phyloP scores from a whole-genome alignment of 345 rosid genomes.

The Corchorus capsularis region DNA sequence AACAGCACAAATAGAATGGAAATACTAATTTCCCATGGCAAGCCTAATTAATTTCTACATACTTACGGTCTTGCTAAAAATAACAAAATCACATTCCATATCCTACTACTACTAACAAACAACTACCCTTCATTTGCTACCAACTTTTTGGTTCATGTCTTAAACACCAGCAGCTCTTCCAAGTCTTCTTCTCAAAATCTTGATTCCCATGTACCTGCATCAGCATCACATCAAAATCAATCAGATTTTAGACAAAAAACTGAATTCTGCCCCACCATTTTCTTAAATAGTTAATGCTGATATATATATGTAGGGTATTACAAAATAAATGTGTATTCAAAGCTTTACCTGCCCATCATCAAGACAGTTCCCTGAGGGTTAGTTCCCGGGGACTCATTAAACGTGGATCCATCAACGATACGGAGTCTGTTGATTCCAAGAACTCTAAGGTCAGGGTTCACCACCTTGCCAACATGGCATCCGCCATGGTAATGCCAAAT shows the following conservation, averaged over 20 bases:
- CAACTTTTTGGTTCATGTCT: slow-evolving; percentile 16
- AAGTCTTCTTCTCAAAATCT: slow-evolving; percentile 76
- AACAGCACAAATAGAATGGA: neutral
- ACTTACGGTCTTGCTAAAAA: slow-evolving; percentile 12
- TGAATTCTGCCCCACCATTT: slow-evolving; percentile 4
- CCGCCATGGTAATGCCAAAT: slow-evolving; percentile 99
- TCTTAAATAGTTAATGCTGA: slow-evolving; percentile 3
- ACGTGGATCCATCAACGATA: slow-evolving; percentile 81
- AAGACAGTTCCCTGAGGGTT: slow-evolving; percentile 96
- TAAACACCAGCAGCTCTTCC: slow-evolving; percentile 58
- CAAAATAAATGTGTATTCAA: neutral
- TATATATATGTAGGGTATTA: neutral
- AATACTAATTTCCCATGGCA: slow-evolving; percentile 8
- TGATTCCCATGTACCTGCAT: slow-evolving; percentile 87
- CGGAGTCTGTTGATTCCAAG: slow-evolving; percentile 73
- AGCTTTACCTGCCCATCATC: slow-evolving; percentile 95
- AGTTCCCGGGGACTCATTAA: slow-evolving; percentile 84
- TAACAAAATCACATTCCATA: neutral
- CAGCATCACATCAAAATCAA: slow-evolving; percentile 10
- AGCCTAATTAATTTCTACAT: slow-evolving; percentile 19
- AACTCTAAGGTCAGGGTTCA: slow-evolving; percentile 51
- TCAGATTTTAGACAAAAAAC: neutral
- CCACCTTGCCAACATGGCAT: slow-evolving; percentile 83
- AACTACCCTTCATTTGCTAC: neutral
- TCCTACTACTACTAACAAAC: slow-evolving; percentile 17